Evolutionary conservation across 73 alveolate species (phyloP).

Genomic region (Paramecium bursaria): DNA sequence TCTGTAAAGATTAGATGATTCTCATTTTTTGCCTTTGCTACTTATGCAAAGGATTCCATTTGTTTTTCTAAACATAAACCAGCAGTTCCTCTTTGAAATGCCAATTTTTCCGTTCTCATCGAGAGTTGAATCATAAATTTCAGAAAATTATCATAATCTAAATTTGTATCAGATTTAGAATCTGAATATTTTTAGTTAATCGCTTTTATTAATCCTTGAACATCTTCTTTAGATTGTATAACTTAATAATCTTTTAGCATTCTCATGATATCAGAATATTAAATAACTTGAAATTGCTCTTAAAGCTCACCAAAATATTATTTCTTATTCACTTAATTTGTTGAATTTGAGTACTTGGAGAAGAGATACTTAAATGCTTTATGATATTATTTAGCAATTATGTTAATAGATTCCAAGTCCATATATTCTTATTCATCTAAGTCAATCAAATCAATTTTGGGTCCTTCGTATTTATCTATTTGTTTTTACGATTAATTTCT

Average conservation of each 20-base stretch:
- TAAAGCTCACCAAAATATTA: slow-evolving; percentile 40
- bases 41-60: slow-evolving; percentile 19
- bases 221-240: slow-evolving; percentile 13
- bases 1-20: slow-evolving; percentile 33
- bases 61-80: slow-evolving; percentile 19
- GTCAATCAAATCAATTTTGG: slow-evolving; percentile 44
- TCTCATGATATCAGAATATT: slow-evolving; percentile 37
- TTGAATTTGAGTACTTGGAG: slow-evolving; percentile 61
- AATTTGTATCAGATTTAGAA: background rate
- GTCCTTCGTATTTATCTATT: slow-evolving; percentile 13
- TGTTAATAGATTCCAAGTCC: slow-evolving; percentile 54
- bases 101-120: background rate
- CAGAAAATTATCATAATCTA: slow-evolving; percentile 35
- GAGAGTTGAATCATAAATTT: slow-evolving; percentile 21
- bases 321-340: slow-evolving; percentile 47
- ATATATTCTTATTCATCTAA: slow-evolving; percentile 52
- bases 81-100: slow-evolving; percentile 14
- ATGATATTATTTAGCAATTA: slow-evolving; percentile 51
- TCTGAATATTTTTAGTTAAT: slow-evolving; percentile 42
- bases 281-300: slow-evolving; percentile 14
- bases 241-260: slow-evolving; percentile 15
- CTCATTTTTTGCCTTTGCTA: slow-evolving; percentile 56
- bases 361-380: slow-evolving; percentile 64
- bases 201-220: slow-evolving; percentile 23
- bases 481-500: slow-evolving; percentile 7